Conservation (phyloP, 2,329 filamentous ascomycete species). For the Colletotrichum salicis region DNA sequence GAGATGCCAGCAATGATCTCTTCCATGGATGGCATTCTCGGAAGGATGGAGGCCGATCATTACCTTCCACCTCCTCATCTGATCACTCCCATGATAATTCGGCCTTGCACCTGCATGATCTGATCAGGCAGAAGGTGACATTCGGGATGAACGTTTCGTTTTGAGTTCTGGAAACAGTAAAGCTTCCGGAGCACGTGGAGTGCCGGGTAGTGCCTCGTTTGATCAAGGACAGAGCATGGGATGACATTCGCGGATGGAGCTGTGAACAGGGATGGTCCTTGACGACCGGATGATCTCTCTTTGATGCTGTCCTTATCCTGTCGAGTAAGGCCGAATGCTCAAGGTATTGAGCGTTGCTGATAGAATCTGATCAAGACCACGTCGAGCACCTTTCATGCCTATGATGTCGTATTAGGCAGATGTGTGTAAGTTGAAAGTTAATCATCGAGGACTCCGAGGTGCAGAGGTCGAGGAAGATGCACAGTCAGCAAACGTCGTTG, state of each 20-base stretch:
- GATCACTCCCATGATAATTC: not conserved
- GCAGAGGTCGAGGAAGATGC: not conserved
- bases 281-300: not conserved
- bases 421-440: not conserved
- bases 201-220: not conserved
- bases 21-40: not conserved
- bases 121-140: not conserved
- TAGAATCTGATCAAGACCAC: no score
- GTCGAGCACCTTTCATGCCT: no score
- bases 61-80: not conserved
- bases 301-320: no score
- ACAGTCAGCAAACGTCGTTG: not conserved
- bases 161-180: not conserved
- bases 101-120: not conserved
- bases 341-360: not conserved
- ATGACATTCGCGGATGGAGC: not conserved
- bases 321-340: not conserved
- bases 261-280: not conserved
- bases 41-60: not conserved
- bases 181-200: not conserved
- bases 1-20: not conserved
- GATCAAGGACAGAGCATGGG: not conserved
- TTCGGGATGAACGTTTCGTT: not conserved
- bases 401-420: not conserved
- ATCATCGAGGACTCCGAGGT: not conserved